These are phyloP conservation scores for Diaporthe citrichinensis DNA, from an alignment of 2,329 filamentous ascomycete species.

Conservation along the genomic window DNA sequence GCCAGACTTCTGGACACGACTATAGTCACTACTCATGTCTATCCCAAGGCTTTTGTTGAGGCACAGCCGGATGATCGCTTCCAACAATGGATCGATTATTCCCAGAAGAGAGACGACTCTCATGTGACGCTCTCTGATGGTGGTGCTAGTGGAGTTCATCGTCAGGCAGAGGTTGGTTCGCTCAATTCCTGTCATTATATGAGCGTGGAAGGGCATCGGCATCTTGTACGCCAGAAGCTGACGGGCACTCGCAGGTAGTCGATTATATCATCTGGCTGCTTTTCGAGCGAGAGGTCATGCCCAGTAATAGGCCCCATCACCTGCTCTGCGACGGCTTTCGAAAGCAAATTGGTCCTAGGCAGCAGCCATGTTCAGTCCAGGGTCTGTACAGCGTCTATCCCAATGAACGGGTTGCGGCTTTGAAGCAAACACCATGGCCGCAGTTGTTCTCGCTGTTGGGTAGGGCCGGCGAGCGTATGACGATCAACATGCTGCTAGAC, in stretches of 20 bases:
- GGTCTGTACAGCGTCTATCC: constrained; percentile 75
- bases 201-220: not conserved
- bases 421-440: constrained; percentile 83
- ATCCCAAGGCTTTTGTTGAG: constrained; percentile 47
- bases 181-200: not conserved
- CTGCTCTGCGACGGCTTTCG: constrained; percentile 88
- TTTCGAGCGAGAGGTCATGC: constrained; percentile 71
- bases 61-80: constrained; percentile 57
- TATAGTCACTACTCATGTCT: constrained; percentile 68
- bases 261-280: constrained; percentile 84
- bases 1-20: constrained; percentile 76
- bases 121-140: constrained; percentile 66
- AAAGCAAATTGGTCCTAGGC: constrained; percentile 53
- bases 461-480: constrained; percentile 79
- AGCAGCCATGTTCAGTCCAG: constrained; percentile 63
- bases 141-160: constrained; percentile 60
- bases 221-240: constrained; percentile 17
- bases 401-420: constrained; percentile 77
- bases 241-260: constrained; percentile 69
- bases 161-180: constrained; percentile 74
- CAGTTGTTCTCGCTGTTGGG: constrained; percentile 82
- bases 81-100: constrained; percentile 72
- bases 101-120: constrained; percentile 73
- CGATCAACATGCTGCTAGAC: constrained; percentile 83
- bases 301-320: constrained; percentile 73